A percentile compares a stretch with the other conserved stretches of the same genome.
These are phyloP conservation scores for Ascosphaera apis DNA, from an alignment of 2,329 filamentous ascomycete genomes.

Conservation along the genomic window DNA sequence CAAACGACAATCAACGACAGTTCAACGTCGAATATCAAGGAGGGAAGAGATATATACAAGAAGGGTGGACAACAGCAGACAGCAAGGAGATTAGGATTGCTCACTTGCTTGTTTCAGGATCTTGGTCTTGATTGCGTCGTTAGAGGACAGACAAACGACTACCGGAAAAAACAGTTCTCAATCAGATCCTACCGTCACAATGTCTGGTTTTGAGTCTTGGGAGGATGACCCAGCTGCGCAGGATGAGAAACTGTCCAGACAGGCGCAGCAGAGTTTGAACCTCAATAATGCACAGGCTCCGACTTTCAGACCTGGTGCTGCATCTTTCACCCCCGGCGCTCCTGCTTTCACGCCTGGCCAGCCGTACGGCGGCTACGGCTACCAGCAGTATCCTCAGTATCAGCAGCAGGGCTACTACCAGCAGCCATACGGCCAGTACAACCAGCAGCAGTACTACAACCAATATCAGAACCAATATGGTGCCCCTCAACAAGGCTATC, in stretches of 20 bases:
- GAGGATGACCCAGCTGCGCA: slow-evolving; percentile 65
- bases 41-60: too few relatives aligned
- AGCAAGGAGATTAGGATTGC: too few relatives aligned
- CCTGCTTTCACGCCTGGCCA: slow-evolving; percentile 51
- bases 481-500: slow-evolving; percentile 22
- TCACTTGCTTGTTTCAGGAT: too few relatives aligned
- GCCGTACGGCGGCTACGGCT: slow-evolving; percentile 34
- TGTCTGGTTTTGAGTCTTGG: slow-evolving; percentile 89
- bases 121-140: too few relatives aligned
- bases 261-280: slow-evolving; percentile 54
- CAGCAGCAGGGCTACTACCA: slow-evolving; percentile 34
- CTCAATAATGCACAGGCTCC: slow-evolving; percentile 35
- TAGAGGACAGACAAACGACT: too few relatives aligned
- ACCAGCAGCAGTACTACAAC: slow-evolving; percentile 17
- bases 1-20: too few relatives aligned
- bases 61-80: too few relatives aligned
- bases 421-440: slow-evolving; percentile 26
- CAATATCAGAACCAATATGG: slow-evolving; percentile 22
- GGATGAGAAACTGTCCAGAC: slow-evolving; percentile 53
- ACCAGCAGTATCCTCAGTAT: slow-evolving; percentile 24
- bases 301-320: slow-evolving; percentile 41
- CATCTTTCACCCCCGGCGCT: slow-evolving; percentile 51
- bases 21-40: too few relatives aligned
- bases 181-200: slow-evolving; percentile 18
- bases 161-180: too few relatives aligned